Evolutionary conservation across 345 rosid species (phyloP), one percentile per base, ranked within the genome.

Genomic region (Noccaea caerulescens): DNA sequence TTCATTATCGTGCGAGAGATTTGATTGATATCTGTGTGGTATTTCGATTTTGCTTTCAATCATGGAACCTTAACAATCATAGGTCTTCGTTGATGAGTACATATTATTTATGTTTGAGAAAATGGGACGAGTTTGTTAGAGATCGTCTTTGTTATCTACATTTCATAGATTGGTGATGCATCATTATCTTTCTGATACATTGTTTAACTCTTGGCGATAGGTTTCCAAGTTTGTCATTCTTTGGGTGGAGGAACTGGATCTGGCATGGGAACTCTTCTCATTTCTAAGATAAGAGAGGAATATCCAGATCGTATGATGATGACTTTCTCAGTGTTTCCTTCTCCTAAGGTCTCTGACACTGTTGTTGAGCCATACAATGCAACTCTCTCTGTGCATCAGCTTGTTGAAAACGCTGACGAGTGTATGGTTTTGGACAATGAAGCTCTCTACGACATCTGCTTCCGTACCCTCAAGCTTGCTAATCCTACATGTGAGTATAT

Each of bases 281-380:
- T 78, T 30, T 78, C 81, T 6, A 78, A 78, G 72, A 78, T 78
- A 0, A 78, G 81, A 58, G 81, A 78, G 47, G 81, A 78, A 33
- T 78, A 78, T 57, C 81, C 81, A 34, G 81, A 78, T 11, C 81
- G 81, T 60, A 78, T 78, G 81, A 78, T 78, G 81, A 67, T 78
- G 78, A 78, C 81, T 3, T 78, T 78, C 9, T 78, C 81, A 0
- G 81, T 78, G 46, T 78, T 78, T 63, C 81, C 81, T 68, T 78
- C 81, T 39, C 81, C 81, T 53, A 78, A 78, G 78, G 81, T 78
- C 65, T 78, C 81, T 49, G 81, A 78, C 67, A 78, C 81, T 30
- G 81, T 78, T 43, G 81, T 78, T 55, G 81, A 78, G 72, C 81
- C 81, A 18, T 78, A 78, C 78, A 78, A 78, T 58, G 81, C 81